Base-by-base conservation (phyloP, 192 early-diverging fungal genomes). In the Dimargaris xerosporica region DNA sequence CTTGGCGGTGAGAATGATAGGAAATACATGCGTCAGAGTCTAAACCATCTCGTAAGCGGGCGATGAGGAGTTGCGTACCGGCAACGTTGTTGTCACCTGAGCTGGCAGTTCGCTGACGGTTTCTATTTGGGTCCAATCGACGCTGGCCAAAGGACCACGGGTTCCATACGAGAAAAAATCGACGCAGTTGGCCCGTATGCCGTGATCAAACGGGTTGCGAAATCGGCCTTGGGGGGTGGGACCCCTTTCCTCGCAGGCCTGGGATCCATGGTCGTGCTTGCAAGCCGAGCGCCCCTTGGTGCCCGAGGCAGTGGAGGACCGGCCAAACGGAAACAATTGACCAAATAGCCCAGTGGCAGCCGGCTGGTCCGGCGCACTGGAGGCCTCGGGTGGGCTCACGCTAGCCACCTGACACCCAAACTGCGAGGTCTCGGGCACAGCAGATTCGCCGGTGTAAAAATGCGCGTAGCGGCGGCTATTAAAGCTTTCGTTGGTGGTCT, bases 401-500 rank as follows among this genome's bases (percentile, higher is more conserved):
- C 80, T 69, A 12, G 81, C 66, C 64, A 89, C 50, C 41, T 55
- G 84, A 75, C 42, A 68, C 39, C 28, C 75, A 46, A 16, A 44
- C 52, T 15, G 39, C 51, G 54, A 46, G 30, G 25, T 66, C 43
- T 71, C 65, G 16, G 67, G 63, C 54, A 67, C 73, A 42, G 63
- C 78, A 64, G 63, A 54, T 5, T 66, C 65, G 26, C 64, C 48
- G 30, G 67, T 69, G 43, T 75, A 73, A 54, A 77, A 60, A 52
- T 77, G 78, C 4, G 66, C 65, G 54, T 81, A 90, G 52, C 87
- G 78, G 60, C 89, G 85, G 45, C 78, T 86, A 48, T 93, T 98
- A 50, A 85, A 80, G 23, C 81, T 66, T 73, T 98, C 96, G 69
- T 96, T 96, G 21, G 96, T 96, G 0, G 96, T 98, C 62, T 79